Conservation (phyloP, 164 flowering plant genomes). For the Brasenia schreberi region DNA sequence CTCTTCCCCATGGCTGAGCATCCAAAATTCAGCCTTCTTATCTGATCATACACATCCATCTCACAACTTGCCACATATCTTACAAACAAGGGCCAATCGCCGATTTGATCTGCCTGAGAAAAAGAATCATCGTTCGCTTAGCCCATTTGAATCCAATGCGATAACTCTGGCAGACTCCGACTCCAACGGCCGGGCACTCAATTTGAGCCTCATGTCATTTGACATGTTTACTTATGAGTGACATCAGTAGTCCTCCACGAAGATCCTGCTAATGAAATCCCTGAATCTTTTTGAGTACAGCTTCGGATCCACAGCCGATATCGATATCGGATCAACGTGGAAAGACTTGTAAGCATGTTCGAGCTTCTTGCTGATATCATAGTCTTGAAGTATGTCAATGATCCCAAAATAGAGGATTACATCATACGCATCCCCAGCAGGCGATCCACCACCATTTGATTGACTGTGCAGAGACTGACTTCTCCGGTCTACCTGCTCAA, state of each 20-base stretch:
- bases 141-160: too few species aligned
- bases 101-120: too few species aligned
- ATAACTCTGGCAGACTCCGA: too few species aligned
- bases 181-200: too few species aligned
- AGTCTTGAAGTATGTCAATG: slow-evolving; percentile 43
- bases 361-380: slow-evolving; percentile 27
- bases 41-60: neutral
- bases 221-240: neutral
- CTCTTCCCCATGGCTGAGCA: neutral
- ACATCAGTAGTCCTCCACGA: slow-evolving; percentile 48
- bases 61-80: too few species aligned
- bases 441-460: slow-evolving; percentile 8
- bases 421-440: slow-evolving; percentile 14
- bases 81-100: too few species aligned
- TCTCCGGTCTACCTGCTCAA: slow-evolving; percentile 15
- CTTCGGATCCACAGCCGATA: slow-evolving; percentile 87
- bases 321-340: slow-evolving; percentile 68
- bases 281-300: slow-evolving; percentile 73
- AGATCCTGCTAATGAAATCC: slow-evolving; percentile 60
- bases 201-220: neutral
- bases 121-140: too few species aligned
- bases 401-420: slow-evolving; percentile 17
- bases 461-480: slow-evolving; percentile 12
- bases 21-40: neutral
- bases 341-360: slow-evolving; percentile 88